Evolutionary conservation across 2,329 filamentous ascomycete species (phyloP).

Genomic region (Ascochyta fabae): DNA sequence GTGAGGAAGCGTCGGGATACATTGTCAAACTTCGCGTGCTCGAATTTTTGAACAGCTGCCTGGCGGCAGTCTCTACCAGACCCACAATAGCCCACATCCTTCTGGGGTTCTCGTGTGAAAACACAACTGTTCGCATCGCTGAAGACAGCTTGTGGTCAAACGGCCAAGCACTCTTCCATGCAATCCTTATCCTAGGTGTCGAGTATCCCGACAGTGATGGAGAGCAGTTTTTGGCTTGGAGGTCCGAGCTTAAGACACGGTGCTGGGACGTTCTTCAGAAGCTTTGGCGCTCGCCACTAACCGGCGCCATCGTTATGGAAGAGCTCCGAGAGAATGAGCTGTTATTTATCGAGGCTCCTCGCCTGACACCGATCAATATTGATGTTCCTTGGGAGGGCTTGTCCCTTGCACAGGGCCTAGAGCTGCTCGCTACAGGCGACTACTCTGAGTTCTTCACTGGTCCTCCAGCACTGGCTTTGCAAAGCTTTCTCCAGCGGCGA

Average conservation of each 20-base stretch:
- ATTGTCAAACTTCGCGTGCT: slow-evolving; percentile 83
- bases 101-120: slow-evolving; percentile 82
- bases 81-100: slow-evolving; percentile 91
- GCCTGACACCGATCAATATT: slow-evolving; percentile 72
- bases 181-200: slow-evolving; percentile 73
- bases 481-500: slow-evolving; percentile 79
- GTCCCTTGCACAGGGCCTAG: slow-evolving; percentile 57
- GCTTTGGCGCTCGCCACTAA: slow-evolving; percentile 83
- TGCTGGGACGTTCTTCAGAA: slow-evolving; percentile 71
- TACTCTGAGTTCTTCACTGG: slow-evolving; percentile 70
- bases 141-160: slow-evolving; percentile 73
- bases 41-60: slow-evolving; percentile 82
- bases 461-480: slow-evolving; percentile 70
- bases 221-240: slow-evolving; percentile 49
- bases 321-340: slow-evolving; percentile 83
- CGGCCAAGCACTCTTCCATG: slow-evolving; percentile 81
- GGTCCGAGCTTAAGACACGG: slow-evolving; percentile 51
- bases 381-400: slow-evolving; percentile 77
- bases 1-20: slow-evolving; percentile 74
- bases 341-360: slow-evolving; percentile 76
- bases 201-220: slow-evolving; percentile 69
- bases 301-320: slow-evolving; percentile 73
- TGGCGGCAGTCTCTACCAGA: slow-evolving; percentile 74
- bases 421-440: slow-evolving; percentile 26
- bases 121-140: slow-evolving; percentile 72